These are phyloP conservation scores for Plasmopara muralis DNA, from an alignment of 352 stramenopile genomes.

Conservation along the genomic window DNA sequence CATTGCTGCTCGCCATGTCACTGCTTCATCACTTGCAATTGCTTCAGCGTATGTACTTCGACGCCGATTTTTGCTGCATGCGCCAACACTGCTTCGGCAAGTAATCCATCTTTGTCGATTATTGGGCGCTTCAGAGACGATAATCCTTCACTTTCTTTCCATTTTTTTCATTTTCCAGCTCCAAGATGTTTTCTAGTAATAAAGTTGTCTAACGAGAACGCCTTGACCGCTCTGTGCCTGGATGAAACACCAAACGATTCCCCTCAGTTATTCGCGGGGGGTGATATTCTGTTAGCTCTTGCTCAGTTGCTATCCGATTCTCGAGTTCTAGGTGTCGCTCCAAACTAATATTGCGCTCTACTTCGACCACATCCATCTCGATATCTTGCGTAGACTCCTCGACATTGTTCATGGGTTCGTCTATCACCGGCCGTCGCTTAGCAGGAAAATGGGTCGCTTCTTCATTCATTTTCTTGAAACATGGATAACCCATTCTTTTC, in stretches of 20 bases:
- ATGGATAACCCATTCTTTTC: neutral
- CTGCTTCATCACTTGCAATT: constrained; percentile 2
- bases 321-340: neutral
- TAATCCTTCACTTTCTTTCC: constrained; percentile 1
- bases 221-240: neutral
- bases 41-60: constrained; percentile 6
- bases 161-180: neutral
- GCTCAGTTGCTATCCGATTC: neutral
- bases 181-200: neutral
- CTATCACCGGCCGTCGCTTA: neutral
- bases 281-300: constrained; percentile 7
- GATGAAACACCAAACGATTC: neutral
- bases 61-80: neutral
- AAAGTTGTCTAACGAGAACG: constrained; percentile 5
- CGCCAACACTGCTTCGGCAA: constrained; percentile 3
- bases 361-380: constrained; percentile 4
- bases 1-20: neutral
- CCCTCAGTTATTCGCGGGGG: neutral
- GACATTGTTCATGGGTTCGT: neutral
- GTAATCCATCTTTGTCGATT: neutral
- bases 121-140: neutral
- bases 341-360: neutral
- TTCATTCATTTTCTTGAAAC: neutral
- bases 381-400: constrained; percentile 1
- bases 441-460: neutral